Conservation (phyloP, 495 filamentous ascomycete genomes). For the Xylaria flabelliformis region DNA sequence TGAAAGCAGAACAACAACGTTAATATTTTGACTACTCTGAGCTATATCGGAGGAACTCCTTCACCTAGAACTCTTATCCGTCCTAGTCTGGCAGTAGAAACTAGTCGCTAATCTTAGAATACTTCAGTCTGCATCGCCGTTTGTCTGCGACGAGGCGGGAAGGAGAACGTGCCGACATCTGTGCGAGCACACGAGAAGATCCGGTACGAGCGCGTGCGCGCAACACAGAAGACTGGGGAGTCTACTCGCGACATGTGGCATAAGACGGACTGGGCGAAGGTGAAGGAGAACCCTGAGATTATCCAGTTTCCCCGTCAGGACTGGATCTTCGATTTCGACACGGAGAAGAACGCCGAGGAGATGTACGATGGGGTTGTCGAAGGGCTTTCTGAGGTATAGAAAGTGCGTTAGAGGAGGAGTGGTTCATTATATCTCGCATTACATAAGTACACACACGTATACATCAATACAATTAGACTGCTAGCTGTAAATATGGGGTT, state of each 20-base stretch:
- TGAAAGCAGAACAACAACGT: not conserved
- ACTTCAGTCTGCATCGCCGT: conserved; percentile 60
- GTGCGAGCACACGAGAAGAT: conserved; percentile 59
- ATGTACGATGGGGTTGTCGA: conserved; percentile 52
- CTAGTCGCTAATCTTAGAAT: not conserved
- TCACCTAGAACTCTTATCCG: not conserved
- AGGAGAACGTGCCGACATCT: conserved; percentile 53
- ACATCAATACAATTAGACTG: not conserved
- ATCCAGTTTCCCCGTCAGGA: conserved; percentile 61
- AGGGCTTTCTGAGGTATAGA: not conserved
- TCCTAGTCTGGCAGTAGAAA: not conserved
- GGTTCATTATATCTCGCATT: not conserved
- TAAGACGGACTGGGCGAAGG: conserved; percentile 62
- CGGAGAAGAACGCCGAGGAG: conserved; percentile 62
- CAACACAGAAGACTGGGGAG: conserved; percentile 61
- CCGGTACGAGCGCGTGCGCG: conserved; percentile 54
- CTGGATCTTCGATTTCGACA: conserved; percentile 64
- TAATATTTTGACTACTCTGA: too few relatives aligned
- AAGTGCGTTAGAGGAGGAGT: not conserved
- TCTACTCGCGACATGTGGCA: conserved; percentile 62
- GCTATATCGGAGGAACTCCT: not conserved
- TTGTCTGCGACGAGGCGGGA: conserved; percentile 61
- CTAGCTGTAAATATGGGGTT: not conserved
- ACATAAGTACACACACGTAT: not conserved
- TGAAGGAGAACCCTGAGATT: conserved; percentile 56